phyloP scores from a whole-genome alignment of 345 rosid species.

The Melastoma malabathricum region DNA sequence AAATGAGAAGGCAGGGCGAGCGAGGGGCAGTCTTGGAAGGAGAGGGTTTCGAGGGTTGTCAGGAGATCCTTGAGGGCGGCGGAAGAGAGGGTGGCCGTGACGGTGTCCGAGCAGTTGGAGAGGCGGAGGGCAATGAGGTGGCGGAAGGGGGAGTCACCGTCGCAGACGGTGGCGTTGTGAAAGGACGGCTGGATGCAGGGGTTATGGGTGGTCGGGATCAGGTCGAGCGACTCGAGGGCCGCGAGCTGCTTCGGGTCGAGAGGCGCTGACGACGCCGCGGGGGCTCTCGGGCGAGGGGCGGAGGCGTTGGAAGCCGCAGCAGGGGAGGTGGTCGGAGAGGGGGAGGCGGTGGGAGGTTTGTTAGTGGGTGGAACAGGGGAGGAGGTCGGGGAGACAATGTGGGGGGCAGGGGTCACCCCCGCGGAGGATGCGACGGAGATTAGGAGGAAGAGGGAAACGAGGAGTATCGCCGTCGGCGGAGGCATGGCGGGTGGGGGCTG shows the following conservation, averaged over 20 bases:
- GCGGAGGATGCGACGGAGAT: no score
- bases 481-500: no score
- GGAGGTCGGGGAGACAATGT: no score
- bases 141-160: conserved; percentile 54
- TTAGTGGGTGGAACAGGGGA: conserved; percentile 9
- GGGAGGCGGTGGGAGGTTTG: conserved; percentile 7
- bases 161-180: conserved; percentile 32
- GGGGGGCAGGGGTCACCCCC: no score
- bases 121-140: conserved; percentile 60
- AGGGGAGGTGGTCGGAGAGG: conserved; percentile 13
- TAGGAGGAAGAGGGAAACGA: no score
- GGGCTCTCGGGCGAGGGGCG: conserved; percentile 11
- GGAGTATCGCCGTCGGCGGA: no score
- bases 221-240: conserved; percentile 60
- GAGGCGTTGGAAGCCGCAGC: conserved; percentile 15
- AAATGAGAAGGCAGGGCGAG: conserved; percentile 23
- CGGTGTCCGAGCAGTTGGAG: conserved; percentile 42
- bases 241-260: conserved; percentile 67
- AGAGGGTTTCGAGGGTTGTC: conserved; percentile 55
- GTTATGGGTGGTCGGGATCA: conserved; percentile 42
- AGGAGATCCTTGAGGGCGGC: conserved; percentile 40
- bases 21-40: conserved; percentile 55
- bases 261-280: conserved; percentile 27
- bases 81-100: conserved; percentile 40
- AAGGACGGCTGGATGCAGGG: conserved; percentile 43